Conservation (phyloP, 1,284 basidiomycete genomes). For the Moesziomyces aphidis region DNA sequence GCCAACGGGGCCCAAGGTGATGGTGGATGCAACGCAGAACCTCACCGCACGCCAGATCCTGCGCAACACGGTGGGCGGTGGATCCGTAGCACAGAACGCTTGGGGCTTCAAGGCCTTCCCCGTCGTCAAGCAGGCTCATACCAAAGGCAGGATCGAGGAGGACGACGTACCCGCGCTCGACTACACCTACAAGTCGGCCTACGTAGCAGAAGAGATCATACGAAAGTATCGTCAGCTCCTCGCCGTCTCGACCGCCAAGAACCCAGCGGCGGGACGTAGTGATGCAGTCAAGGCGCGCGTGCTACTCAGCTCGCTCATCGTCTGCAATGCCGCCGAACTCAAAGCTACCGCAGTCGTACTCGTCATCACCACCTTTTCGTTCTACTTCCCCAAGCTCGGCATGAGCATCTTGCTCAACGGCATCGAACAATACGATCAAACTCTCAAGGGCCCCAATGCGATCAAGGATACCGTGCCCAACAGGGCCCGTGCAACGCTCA, state of each 20-base stretch:
- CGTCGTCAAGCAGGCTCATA: conserved; percentile 12
- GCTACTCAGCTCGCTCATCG: conserved; percentile 15
- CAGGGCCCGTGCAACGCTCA: conserved; percentile 26
- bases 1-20: conserved; percentile 12
- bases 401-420: conserved; percentile 19
- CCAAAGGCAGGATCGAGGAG: conserved; percentile 3
- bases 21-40: conserved; percentile 5
- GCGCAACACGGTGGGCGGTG: conserved; percentile 20
- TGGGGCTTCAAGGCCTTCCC: conserved; percentile 24
- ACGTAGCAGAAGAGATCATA: conserved; percentile 27
- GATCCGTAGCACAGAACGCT: conserved; percentile 12
- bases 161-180: conserved; percentile 34
- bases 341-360: conserved; percentile 2
- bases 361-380: conserved; percentile 24
- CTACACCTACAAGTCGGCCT: conserved; percentile 14
- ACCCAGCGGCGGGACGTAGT: not conserved
- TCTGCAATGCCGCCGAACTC: conserved; percentile 17
- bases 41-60: not conserved
- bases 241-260: conserved; percentile 5
- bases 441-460: not conserved
- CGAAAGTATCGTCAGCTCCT: conserved; percentile 18
- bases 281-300: conserved; percentile 11
- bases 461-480: conserved; percentile 5
- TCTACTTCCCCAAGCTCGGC: conserved; percentile 38
- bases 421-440: conserved; percentile 21